These are phyloP conservation scores for Voacanga thouarsii DNA, from an alignment of 257 asterid species.

Conservation along the genomic window DNA sequence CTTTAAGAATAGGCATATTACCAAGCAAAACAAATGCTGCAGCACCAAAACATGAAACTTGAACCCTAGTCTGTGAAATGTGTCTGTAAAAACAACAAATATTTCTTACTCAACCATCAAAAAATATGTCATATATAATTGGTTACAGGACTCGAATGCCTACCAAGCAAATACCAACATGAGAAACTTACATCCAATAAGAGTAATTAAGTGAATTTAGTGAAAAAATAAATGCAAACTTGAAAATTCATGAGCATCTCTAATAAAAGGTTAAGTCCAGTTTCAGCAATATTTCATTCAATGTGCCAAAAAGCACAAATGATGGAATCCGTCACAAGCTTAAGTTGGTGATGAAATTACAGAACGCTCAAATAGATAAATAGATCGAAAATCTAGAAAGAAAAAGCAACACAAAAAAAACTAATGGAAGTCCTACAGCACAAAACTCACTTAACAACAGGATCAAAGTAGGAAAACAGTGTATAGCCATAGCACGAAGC, in stretches of 20 bases:
- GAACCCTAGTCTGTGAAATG: slow-evolving; percentile 97
- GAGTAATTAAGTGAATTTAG: neutral
- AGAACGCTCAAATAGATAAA: slow-evolving; percentile 8
- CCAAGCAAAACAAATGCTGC: slow-evolving; percentile 86
- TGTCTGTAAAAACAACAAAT: slow-evolving; percentile 86
- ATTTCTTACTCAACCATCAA: slow-evolving; percentile 90
- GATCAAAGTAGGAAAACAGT: slow-evolving; percentile 89
- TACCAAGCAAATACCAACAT: slow-evolving; percentile 40
- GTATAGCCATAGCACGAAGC: slow-evolving; percentile 89
- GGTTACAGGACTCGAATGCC: slow-evolving; percentile 80
- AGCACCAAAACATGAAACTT: slow-evolving; percentile 84
- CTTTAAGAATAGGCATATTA: slow-evolving; percentile 27
- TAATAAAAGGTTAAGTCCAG: slow-evolving; percentile 83
- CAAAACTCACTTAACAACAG: slow-evolving; percentile 84
- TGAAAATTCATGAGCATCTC: slow-evolving; percentile 96
- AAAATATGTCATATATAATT: slow-evolving; percentile 76
- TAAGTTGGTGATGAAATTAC: slow-evolving; percentile 66
- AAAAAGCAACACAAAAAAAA: neutral
- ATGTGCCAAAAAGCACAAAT: slow-evolving; percentile 99
- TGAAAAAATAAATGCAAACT: slow-evolving; percentile 34
- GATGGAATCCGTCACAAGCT: slow-evolving; percentile 95
- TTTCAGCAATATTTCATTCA: slow-evolving; percentile 96
- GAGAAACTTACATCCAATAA: slow-evolving; percentile 11
- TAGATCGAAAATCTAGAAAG: neutral
- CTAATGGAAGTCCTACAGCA: neutral